Evolutionary conservation across 225 moss, liverwort and hornwort genomes (phyloP), one percentile per base, ranked within the genome.

Genomic region (Pseudisothecium myosuroides): DNA sequence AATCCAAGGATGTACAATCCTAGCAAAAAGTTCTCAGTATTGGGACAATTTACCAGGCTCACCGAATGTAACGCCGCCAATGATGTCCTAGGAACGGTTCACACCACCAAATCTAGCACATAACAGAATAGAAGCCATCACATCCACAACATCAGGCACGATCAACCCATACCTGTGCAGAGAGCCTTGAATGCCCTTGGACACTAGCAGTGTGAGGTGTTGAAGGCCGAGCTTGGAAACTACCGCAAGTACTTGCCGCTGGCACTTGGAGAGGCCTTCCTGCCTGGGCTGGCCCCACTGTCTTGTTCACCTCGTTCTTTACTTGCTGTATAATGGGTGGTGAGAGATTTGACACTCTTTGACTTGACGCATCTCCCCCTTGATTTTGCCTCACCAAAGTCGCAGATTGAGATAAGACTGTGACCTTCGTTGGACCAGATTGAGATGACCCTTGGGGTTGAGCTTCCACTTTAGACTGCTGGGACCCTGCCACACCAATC

Each of bases 251-350:
- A 69, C 66, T 85, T 54, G 90, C 74, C 27, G 76, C 87, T 82
- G 94, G 83, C 45, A 88, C 75, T 84, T 90, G 93, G 69, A 89
- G 86, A 88, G 93, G 91, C 54, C 91, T 89, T 79, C 54, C 92
- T 80, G 90, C 87, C 89, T 90, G 93, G 28, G 62, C 80, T 81
- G 92, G 84, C 71, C 82, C 92, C 61, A 90, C 92, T 52, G 92
- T 88, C 88, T 94, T 95, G 58, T 95, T 93, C 73, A 90, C 91
- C 89, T 95, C 94, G 86, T 92, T 92, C 88, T 94, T 95, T 87
- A 88, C 93, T 90, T 92, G 94, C 86, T 95, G 93, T 76, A 92
- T 84, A 89, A 81, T 91, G 63, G 92, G 89, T 60, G 91, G 56
- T 71, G 93, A 89, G 41, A 85, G 80, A 54, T 76, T 88, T 65